phyloP scores from a whole-genome alignment of 225 moss, liverwort and hornwort species.

The Pleurozium schreberi region DNA sequence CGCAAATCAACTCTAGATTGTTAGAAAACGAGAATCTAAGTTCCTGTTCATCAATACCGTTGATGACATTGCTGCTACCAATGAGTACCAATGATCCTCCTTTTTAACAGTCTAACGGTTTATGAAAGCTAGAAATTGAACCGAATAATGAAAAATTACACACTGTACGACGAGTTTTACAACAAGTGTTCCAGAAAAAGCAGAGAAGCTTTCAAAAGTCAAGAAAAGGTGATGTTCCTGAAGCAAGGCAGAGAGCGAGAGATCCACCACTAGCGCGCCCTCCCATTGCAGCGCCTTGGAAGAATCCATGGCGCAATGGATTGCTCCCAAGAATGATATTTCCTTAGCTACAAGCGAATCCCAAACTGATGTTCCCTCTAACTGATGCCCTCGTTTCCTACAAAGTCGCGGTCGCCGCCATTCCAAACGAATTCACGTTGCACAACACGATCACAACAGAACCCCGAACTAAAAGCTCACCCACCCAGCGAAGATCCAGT shows the following conservation, averaged over 20 bases:
- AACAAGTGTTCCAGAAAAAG: background rate
- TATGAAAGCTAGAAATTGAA: background rate
- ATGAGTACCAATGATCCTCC: background rate
- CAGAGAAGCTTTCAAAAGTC: background rate
- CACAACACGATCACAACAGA: background rate
- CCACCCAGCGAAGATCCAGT: background rate
- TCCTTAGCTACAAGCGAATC: background rate
- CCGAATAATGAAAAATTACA: background rate
- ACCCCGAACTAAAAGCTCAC: background rate
- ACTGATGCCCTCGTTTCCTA: background rate
- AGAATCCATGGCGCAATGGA: background rate
- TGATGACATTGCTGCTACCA: background rate
- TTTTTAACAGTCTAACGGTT: background rate
- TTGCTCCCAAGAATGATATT: background rate
- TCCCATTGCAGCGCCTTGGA: background rate
- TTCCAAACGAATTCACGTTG: background rate
- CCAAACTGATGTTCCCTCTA: background rate
- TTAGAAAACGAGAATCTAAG: background rate
- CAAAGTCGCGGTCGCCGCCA: background rate
- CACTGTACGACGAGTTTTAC: background rate
- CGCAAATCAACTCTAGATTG: background rate
- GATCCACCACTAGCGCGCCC: background rate
- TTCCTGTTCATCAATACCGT: background rate
- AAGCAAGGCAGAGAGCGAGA: background rate
- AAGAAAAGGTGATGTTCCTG: background rate